Evolutionary conservation across 768 basidiomycete species (phyloP).

Genomic region (Dioszegia aurantiaca): DNA sequence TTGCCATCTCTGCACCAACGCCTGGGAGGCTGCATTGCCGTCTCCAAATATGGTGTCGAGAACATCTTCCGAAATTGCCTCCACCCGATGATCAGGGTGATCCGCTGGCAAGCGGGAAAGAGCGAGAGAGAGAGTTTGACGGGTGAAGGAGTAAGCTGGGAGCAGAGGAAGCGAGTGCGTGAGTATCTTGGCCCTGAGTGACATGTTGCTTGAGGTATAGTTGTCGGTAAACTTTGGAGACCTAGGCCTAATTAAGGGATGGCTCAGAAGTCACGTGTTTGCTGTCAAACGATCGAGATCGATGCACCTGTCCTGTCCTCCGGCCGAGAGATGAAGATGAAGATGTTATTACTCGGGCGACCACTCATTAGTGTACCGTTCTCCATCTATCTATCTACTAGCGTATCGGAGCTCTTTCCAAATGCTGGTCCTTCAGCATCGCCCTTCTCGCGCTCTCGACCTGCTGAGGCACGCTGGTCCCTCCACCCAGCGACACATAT

Average conservation of each 20-base stretch:
- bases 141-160: slow-evolving; percentile 40
- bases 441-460: slow-evolving; percentile 2
- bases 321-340: too few relatives aligned
- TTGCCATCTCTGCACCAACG: slow-evolving; percentile 35
- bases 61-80: slow-evolving; percentile 15
- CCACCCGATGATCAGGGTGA: slow-evolving; percentile 23
- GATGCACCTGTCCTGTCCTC: too few relatives aligned
- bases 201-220: slow-evolving; percentile 20
- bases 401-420: background rate
- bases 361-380: too few relatives aligned
- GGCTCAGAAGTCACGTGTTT: too few relatives aligned
- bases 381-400: too few relatives aligned
- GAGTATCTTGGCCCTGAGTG: slow-evolving; percentile 34
- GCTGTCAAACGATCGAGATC: background rate
- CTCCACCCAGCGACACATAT: slow-evolving; percentile 8
- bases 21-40: slow-evolving; percentile 19
- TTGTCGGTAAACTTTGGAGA: too few relatives aligned
- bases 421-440: background rate
- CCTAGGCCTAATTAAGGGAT: too few relatives aligned
- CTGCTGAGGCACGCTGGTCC: slow-evolving; percentile 13
- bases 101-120: slow-evolving; percentile 18
- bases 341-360: too few relatives aligned
- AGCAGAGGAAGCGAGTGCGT: slow-evolving; percentile 30
- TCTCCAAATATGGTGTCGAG: slow-evolving; percentile 40
- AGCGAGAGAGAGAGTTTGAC: slow-evolving; percentile 27